Evolutionary conservation across 306 rosid genomes (phyloP), one percentile per base, ranked within the genome.

Genomic region (Cicer yamashitae): DNA sequence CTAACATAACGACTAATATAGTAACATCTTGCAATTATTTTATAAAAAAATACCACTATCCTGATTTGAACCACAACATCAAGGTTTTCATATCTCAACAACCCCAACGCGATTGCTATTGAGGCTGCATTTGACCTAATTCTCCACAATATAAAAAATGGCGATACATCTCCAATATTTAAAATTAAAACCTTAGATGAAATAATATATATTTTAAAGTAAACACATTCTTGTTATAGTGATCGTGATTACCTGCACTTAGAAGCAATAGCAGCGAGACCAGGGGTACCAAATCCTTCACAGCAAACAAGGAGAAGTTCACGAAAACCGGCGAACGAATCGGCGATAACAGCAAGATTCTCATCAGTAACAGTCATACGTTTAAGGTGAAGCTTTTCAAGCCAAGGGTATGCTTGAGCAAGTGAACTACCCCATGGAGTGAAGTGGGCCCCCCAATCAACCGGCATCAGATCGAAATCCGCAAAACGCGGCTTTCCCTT

Each of bases 401-500:
- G 93, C 88, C 86, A 86, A n/a, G 96, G 98, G 10, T 93, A 93
- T 3, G 96, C 94, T 12, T 76, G 80, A 45, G 89, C 84, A 80
- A 89, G 64, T 52, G 90, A 80, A 0, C 71, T 8, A 22, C 62
- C 88, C 98, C 98, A 93, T 0, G 96, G 98, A 3, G 84, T 5
- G 71, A 93, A 88, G 87, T 85, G 81, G 73, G 96, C 96, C 66
- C 98, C 96, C 96, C 98, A 93, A 76, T 83, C 12, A 15, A 1
- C 41, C 1, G 98, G 96, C 96, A 93, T 82, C 85, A 93, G 89
- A 76, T 89, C 91, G 84, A 93, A 93, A 77, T 93, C 98, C 5
- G 98, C 89, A 62, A 93, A 93, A 78, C 98, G 80, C 8, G 98
- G 98, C 81, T 84, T 91, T 1, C 98, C 98, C 71, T 93, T 93